phyloP scores from a whole-genome alignment of 352 stramenopile species.

The Plasmopara viticola region DNA sequence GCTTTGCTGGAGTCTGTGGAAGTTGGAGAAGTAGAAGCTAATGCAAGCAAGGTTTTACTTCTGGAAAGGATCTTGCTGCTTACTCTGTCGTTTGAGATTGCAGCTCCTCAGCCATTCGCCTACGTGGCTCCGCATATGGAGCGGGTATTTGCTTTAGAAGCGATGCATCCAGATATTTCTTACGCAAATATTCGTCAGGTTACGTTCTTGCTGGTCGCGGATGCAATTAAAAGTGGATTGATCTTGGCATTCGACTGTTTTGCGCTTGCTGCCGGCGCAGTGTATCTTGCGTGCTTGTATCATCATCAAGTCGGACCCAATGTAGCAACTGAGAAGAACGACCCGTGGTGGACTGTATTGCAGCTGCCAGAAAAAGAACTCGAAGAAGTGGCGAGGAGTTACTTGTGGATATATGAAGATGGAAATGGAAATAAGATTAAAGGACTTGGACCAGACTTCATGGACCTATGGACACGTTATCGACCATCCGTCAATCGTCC shows the following conservation, averaged over 20 bases:
- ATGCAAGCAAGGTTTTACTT: conserved; percentile 53
- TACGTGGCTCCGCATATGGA: conserved; percentile 55
- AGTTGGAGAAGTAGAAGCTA: conserved; percentile 61
- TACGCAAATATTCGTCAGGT: conserved; percentile 44
- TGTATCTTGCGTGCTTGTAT: conserved; percentile 70
- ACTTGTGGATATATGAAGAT: conserved; percentile 71
- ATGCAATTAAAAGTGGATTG: conserved; percentile 51
- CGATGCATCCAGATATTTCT: conserved; percentile 43
- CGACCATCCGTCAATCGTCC: conserved; percentile 49
- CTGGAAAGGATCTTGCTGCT: conserved; percentile 69
- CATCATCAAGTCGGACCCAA: conserved; percentile 43
- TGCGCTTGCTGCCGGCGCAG: conserved; percentile 50
- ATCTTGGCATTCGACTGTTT: conserved; percentile 46
- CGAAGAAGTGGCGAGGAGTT: conserved; percentile 46
- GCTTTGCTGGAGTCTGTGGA: conserved; percentile 52
- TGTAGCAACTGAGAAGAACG: conserved; percentile 53
- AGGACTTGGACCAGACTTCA: conserved; percentile 40
- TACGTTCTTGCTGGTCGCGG: conserved; percentile 48
- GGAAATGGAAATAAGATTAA: conserved; percentile 19
- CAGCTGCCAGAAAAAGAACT: conserved; percentile 43
- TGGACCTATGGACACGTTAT: conserved; percentile 45
- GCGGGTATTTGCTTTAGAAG: conserved; percentile 45
- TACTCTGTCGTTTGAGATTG: conserved; percentile 68
- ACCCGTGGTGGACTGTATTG: conserved; percentile 66
- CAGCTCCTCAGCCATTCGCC: conserved; percentile 57